Percentiles rank a stretch among this genome's conserved stretches.
These are phyloP conservation scores for Cadophora sp. DNA, from an alignment of 2,329 filamentous ascomycete species.

Conservation along the genomic window DNA sequence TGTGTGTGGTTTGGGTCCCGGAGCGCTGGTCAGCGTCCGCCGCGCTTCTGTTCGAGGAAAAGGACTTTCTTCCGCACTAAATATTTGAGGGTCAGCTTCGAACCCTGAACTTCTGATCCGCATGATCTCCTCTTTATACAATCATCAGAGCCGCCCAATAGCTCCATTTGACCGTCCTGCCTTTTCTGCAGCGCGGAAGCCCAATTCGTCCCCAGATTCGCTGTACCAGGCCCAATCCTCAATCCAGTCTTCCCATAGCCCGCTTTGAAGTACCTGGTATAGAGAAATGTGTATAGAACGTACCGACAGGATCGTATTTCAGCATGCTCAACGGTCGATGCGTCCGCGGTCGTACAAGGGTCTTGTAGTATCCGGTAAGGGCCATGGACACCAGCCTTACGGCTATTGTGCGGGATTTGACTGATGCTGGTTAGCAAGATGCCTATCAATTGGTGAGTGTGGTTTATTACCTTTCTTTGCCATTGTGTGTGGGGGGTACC, in stretches of 20 bases:
- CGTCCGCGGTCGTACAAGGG: conserved; percentile 80
- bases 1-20: background rate
- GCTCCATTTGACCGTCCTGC: background rate
- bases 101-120: background rate
- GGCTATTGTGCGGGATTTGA: conserved; percentile 87
- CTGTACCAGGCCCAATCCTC: background rate
- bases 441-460: background rate
- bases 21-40: conserved; percentile 57
- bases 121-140: background rate
- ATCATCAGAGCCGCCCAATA: background rate
- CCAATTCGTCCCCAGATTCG: background rate
- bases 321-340: conserved; percentile 92
- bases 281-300: conserved; percentile 16
- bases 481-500: conserved; percentile 21
- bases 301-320: conserved; percentile 97
- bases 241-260: background rate
- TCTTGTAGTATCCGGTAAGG: conserved; percentile 97
- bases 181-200: background rate
- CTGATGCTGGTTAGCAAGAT: conserved; percentile 27
- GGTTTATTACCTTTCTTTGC: conserved; percentile 27
- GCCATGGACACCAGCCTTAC: conserved; percentile 98
- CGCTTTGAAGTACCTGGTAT: conserved; percentile 5
- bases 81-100: conserved; percentile 20
- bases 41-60: conserved; percentile 92
- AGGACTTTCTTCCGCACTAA: conserved; percentile 93